These are phyloP conservation scores for Cronartium quercuum DNA, from an alignment of 1,284 basidiomycete species.

Conservation along the genomic window DNA sequence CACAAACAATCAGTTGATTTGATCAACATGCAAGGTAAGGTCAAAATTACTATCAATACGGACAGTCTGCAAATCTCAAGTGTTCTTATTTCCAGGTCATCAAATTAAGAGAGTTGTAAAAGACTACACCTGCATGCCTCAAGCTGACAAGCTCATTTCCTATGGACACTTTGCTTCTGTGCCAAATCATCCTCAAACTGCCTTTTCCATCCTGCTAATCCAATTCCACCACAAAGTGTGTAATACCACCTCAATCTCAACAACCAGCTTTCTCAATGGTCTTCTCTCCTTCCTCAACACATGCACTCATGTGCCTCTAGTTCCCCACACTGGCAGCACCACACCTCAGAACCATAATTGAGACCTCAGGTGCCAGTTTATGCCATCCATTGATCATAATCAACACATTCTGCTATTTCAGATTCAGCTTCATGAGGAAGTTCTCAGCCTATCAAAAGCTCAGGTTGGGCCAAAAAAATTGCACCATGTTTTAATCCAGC, in stretches of 20 bases:
- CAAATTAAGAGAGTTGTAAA: not conserved
- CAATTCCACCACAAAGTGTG: not conserved
- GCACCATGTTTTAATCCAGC: not conserved
- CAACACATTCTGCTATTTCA: not conserved
- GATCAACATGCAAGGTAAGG: not conserved
- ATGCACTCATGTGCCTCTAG: not conserved
- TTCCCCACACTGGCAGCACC: not conserved
- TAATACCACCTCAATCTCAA: not conserved
- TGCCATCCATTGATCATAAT: not conserved
- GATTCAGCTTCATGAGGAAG: not conserved
- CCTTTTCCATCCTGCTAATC: not conserved
- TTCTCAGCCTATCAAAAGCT: not conserved
- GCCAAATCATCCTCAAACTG: not conserved
- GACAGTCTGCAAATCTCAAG: not conserved
- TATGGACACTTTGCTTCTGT: not conserved
- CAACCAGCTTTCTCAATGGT: not conserved
- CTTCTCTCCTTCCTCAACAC: not conserved
- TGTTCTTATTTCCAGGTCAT: not conserved
- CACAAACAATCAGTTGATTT: not conserved
- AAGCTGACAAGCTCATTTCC: not conserved
- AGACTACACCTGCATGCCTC: not conserved
- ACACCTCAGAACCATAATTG: not conserved
- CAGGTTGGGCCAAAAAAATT: not conserved
- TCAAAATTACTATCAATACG: not conserved
- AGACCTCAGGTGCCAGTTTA: not conserved